phyloP scores from a whole-genome alignment of 768 basidiomycete species.

The Rhizopogon vulgaris region DNA sequence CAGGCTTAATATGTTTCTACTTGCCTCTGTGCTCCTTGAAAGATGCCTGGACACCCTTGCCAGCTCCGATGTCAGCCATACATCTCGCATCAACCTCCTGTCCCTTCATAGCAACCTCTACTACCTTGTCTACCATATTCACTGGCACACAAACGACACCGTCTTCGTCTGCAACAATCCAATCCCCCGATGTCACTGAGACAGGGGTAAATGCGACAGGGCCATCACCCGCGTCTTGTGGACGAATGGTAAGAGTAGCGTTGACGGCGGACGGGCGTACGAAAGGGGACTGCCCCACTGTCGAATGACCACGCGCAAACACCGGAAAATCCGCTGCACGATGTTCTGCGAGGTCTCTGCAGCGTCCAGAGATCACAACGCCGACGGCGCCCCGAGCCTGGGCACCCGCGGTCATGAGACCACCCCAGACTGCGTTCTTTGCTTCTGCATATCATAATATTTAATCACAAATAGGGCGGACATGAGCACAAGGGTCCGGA shows the following conservation, averaged over 20 bases:
- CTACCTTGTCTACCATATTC: constrained; percentile 45
- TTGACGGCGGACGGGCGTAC: constrained; percentile 76
- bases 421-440: constrained; percentile 88
- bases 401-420: constrained; percentile 86
- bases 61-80: constrained; percentile 67
- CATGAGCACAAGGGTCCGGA: not conserved
- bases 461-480: not conserved
- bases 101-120: constrained; percentile 51
- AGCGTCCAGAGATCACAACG: constrained; percentile 79
- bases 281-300: constrained; percentile 80
- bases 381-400: constrained; percentile 63
- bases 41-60: constrained; percentile 69
- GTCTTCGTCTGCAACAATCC: constrained; percentile 83
- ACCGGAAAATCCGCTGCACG: constrained; percentile 67
- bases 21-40: constrained; percentile 71
- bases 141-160: constrained; percentile 81
- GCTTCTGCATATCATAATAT: constrained; percentile 35
- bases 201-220: constrained; percentile 44
- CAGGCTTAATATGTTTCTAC: constrained; percentile 18
- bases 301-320: constrained; percentile 76
- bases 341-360: constrained; percentile 80
- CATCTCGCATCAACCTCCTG: constrained; percentile 65
- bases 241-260: constrained; percentile 47
- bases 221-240: constrained; percentile 24
- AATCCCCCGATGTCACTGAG: constrained; percentile 66